phyloP scores from a whole-genome alignment of 495 filamentous ascomycete genomes.

The Hypoxylon perforatum region DNA sequence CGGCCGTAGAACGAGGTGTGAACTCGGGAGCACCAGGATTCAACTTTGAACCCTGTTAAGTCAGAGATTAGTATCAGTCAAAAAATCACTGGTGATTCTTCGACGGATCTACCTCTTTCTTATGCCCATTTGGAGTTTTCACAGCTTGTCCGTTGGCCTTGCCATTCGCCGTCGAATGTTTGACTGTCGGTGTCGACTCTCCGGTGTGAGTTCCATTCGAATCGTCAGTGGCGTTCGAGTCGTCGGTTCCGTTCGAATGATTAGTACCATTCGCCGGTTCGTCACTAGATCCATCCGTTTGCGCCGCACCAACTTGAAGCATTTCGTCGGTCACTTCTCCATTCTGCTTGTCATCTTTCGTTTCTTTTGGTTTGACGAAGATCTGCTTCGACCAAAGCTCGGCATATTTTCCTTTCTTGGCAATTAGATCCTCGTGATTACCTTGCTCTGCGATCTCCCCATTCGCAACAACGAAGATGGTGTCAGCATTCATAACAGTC shows the following conservation, averaged over 20 bases:
- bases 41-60: conserved; percentile 58
- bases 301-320: conserved; percentile 21
- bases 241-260: conserved; percentile 41
- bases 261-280: conserved; percentile 45
- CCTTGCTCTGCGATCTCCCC: conserved; percentile 74
- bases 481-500: conserved; percentile 76
- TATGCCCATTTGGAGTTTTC: conserved; percentile 48
- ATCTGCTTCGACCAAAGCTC: conserved; percentile 71
- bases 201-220: conserved; percentile 26
- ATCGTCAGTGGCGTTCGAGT: conserved; percentile 46
- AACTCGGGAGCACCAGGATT: conserved; percentile 68
- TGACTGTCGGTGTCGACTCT: conserved; percentile 10
- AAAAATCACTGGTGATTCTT: conserved; percentile 56
- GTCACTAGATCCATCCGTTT: conserved; percentile 44
- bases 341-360: conserved; percentile 42
- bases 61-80: conserved; percentile 54
- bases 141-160: conserved; percentile 37
- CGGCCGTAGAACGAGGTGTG: conserved; percentile 55
- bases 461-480: conserved; percentile 72
- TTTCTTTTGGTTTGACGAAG: conserved; percentile 61
- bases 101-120: conserved; percentile 61
- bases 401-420: conserved; percentile 67
- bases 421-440: conserved; percentile 69
- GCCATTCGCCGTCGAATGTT: conserved; percentile 17
- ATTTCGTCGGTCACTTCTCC: conserved; percentile 23